Evolutionary conservation across 257 asterid genomes (phyloP), one percentile per base, ranked within the genome.

Genomic region (Capsicum chinense): DNA sequence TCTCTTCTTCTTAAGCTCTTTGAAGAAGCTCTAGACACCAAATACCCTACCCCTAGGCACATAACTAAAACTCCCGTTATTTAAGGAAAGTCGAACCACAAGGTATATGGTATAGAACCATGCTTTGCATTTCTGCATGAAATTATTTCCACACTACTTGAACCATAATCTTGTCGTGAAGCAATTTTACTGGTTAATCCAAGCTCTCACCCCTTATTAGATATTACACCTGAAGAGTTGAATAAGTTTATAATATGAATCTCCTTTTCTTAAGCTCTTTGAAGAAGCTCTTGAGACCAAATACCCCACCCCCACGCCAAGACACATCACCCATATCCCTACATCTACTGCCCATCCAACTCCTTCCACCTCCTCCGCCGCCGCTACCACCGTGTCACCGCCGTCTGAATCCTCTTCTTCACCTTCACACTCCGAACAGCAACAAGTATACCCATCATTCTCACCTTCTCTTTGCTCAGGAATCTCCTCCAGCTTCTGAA

Each of bases 341-440:
- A 92, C 93, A 80, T 93, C 98, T 71, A 95, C 89, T 47, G 97
- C 97, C 97, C 95, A 93, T 42, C 90, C 83, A 79, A 91, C 91
- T 7, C 88, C 86, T 33, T 83, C 90, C 74, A 33, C 83, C 39
- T 8, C 69, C 47, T 83, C 88, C 74, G 44, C 83, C 39, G 15
- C 69, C 47, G 83, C 88, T 78, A 85, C 92, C 86, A 48, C 86
- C 89, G 81, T 76, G 84, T 62, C 84, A 4, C 85, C 88, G 0
- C 81, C 89, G 52, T 62, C 88, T 0, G 3, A 64, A 9, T 11
- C 88, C 56, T 76, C 87, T 39, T 85, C 89, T 39, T 85, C 89
- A 35, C 89, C 85, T 21, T 48, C 58, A 37, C 91, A 88, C 9
- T 86, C 93, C 5, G 90, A 66, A 85, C 95, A 93, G 66, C 92